These are phyloP conservation scores for Plasmodium berghei DNA, from an alignment of 169 alveolate genomes.

Conservation along the genomic window DNA sequence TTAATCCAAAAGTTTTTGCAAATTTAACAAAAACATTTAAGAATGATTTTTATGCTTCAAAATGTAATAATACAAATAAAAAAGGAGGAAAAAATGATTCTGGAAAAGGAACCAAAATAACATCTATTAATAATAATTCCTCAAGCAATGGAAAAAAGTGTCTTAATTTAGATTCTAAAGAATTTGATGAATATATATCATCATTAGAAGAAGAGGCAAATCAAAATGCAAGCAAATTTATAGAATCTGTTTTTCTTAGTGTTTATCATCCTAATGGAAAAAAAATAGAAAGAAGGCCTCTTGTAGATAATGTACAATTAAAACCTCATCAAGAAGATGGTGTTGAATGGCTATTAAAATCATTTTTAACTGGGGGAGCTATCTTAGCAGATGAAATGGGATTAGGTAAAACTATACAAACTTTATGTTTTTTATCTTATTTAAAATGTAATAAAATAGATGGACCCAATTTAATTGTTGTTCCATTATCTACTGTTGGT, in stretches of 20 bases:
- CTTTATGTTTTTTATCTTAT: slow-evolving; percentile 90
- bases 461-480: slow-evolving; percentile 96
- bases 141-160: slow-evolving; percentile 35
- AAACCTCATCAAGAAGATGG: slow-evolving; percentile 93
- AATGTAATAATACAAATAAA: slow-evolving; percentile 5
- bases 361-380: slow-evolving; percentile 92
- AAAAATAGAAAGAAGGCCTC: slow-evolving; percentile 83
- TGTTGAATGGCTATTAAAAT: slow-evolving; percentile 91
- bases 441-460: slow-evolving; percentile 86
- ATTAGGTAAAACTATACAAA: slow-evolving; percentile 93
- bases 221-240: slow-evolving; percentile 83
- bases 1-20: slow-evolving; percentile 84
- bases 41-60: slow-evolving; percentile 48
- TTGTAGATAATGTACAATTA: slow-evolving; percentile 88
- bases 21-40: slow-evolving; percentile 81
- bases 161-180: slow-evolving; percentile 61
- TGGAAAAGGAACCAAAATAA: not conserved
- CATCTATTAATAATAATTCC: not conserved
- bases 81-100: slow-evolving; percentile 12
- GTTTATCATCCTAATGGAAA: slow-evolving; percentile 85
- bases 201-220: slow-evolving; percentile 83
- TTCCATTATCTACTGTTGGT: slow-evolving; percentile 95
- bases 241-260: slow-evolving; percentile 83
- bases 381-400: slow-evolving; percentile 95
- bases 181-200: slow-evolving; percentile 79